These are phyloP conservation scores for Thamnidium elegans DNA, from an alignment of 192 early-diverging fungal genomes.

Conservation along the genomic window DNA sequence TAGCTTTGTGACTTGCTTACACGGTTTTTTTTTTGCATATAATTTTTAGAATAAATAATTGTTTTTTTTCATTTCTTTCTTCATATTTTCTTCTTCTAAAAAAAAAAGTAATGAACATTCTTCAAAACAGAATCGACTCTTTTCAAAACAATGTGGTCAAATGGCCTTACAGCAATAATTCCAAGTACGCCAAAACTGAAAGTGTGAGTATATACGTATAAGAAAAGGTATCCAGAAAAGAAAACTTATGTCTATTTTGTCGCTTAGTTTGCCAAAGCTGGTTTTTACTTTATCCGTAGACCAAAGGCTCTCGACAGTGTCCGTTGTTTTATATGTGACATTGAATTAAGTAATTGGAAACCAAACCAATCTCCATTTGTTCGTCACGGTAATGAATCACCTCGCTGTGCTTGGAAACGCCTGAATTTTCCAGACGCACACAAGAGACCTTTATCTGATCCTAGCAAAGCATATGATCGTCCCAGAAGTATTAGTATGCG, in stretches of 20 bases:
- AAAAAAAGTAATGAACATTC: constrained; percentile 5
- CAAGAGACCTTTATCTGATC: background rate
- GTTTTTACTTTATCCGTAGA: constrained; percentile 13
- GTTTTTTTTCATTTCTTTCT: background rate
- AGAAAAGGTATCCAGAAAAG: background rate
- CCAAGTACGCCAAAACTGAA: background rate
- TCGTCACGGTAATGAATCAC: background rate
- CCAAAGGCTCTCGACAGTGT: background rate
- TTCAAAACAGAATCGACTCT: background rate
- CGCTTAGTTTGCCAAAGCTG: constrained; percentile 25
- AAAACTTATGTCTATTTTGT: background rate
- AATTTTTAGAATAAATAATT: background rate
- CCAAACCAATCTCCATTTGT: constrained; percentile 12
- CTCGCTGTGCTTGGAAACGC: constrained; percentile 6
- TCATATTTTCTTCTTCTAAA: background rate
- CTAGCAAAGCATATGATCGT: background rate
- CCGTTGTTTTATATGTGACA: constrained; percentile 16
- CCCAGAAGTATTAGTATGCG: constrained; percentile 3
- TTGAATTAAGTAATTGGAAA: constrained; percentile 15
- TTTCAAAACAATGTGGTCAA: constrained; percentile 5
- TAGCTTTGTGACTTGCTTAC: background rate
- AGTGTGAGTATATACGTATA: background rate
- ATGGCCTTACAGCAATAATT: background rate
- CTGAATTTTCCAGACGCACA: constrained; percentile 16
- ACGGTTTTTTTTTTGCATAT: background rate